These are phyloP conservation scores for Fusarium keratoplasticum DNA, from an alignment of 2,329 filamentous ascomycete genomes.

Conservation along the genomic window DNA sequence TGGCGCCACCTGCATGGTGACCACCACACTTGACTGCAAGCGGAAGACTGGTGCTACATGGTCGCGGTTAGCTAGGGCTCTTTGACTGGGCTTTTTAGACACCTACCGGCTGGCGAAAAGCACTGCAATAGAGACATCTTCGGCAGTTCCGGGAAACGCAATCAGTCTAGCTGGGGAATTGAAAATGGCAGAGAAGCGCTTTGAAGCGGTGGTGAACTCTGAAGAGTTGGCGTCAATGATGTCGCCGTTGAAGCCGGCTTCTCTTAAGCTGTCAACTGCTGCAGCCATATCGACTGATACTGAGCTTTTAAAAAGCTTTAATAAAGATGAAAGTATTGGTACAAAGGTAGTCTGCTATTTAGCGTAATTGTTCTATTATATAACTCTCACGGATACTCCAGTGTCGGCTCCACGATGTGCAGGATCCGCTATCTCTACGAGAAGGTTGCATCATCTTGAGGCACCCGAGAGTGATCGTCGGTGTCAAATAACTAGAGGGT, in stretches of 20 bases:
- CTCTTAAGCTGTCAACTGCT: background rate
- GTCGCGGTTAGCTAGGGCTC: background rate
- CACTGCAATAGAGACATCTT: background rate
- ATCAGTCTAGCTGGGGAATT: background rate
- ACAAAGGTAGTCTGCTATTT: background rate
- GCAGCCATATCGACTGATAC: background rate
- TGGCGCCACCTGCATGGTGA: background rate
- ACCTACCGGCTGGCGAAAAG: background rate
- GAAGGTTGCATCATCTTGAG: background rate
- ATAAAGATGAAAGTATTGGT: background rate
- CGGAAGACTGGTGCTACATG: background rate
- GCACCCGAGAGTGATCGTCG: background rate
- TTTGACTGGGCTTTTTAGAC: background rate
- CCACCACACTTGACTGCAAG: background rate
- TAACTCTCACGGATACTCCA: background rate
- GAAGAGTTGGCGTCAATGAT: background rate
- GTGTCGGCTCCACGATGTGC: background rate
- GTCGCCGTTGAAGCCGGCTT: background rate
- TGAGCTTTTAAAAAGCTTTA: background rate
- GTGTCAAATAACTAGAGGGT: background rate
- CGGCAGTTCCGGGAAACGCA: background rate
- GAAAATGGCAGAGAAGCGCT: background rate
- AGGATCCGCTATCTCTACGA: background rate
- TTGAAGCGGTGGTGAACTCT: background rate
- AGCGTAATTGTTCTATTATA: background rate